Evolutionary conservation across 2,329 filamentous ascomycete species (phyloP).

Genomic region (Dactylellina parvicollis): DNA sequence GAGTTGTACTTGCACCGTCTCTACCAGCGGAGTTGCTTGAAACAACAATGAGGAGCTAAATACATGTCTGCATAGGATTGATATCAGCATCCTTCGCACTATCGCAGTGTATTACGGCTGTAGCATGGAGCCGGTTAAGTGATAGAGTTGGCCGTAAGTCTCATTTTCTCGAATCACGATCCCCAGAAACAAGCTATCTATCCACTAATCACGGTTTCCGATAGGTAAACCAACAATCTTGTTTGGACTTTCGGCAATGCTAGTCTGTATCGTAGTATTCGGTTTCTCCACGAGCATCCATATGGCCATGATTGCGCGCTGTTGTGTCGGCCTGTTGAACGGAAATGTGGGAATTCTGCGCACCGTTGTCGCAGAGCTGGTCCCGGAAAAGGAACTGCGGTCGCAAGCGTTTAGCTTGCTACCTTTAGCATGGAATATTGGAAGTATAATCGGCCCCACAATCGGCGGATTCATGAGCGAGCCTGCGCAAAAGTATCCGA

Average conservation of each 20-base stretch:
- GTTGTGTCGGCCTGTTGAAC: slow-evolving; percentile 85
- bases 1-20: too few relatives aligned
- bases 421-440: slow-evolving; percentile 93
- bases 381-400: slow-evolving; percentile 76
- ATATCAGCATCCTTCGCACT: slow-evolving; percentile 74
- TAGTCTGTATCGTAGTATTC: slow-evolving; percentile 82
- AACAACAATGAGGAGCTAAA: not conserved
- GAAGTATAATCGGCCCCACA: slow-evolving; percentile 86
- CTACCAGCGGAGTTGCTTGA: not conserved
- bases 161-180: not conserved
- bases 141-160: slow-evolving; percentile 35
- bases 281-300: slow-evolving; percentile 85
- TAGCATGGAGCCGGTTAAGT: slow-evolving; percentile 81
- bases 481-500: slow-evolving; percentile 78
- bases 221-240: slow-evolving; percentile 87
- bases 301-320: slow-evolving; percentile 79
- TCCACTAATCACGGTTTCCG: slow-evolving; percentile 62
- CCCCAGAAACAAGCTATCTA: not conserved
- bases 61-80: not conserved
- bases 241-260: slow-evolving; percentile 81
- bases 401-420: slow-evolving; percentile 80
- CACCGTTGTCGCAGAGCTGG: slow-evolving; percentile 90
- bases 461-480: slow-evolving; percentile 88
- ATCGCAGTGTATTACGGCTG: slow-evolving; percentile 82
- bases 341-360: slow-evolving; percentile 92